phyloP scores from a whole-genome alignment of 805 yeast species.

The Candida boidinii region DNA sequence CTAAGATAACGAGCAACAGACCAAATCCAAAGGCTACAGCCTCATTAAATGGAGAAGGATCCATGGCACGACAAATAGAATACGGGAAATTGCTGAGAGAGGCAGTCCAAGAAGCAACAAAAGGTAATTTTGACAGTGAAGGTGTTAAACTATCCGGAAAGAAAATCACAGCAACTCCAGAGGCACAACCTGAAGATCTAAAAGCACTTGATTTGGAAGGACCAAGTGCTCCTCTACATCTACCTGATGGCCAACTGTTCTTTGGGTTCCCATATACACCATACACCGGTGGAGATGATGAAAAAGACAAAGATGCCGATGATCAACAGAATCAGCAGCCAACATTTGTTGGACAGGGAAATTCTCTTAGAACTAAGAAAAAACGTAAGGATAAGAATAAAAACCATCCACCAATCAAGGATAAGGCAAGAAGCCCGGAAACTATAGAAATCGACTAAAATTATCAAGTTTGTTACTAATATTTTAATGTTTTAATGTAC shows the following conservation, averaged over 20 bases:
- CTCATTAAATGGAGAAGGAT: conserved; percentile 34
- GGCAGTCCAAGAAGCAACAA: conserved; percentile 21
- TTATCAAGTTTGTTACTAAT: conserved; percentile 1
- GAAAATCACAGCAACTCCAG: conserved; percentile 17
- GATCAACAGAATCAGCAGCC: conserved; percentile 5
- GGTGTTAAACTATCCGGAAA: conserved; percentile 72
- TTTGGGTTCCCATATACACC: conserved; percentile 82
- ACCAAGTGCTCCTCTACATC: conserved; percentile 58
- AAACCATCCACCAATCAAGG: conserved; percentile 45
- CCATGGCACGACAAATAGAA: conserved; percentile 70
- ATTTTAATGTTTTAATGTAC: not conserved
- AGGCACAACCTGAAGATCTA: conserved; percentile 15
- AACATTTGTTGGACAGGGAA: conserved; percentile 61
- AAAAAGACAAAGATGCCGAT: conserved; percentile 17
- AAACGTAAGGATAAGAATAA: conserved; percentile 56
- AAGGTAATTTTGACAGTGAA: conserved; percentile 39
- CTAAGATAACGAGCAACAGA: conserved; percentile 32
- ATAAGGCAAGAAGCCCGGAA: conserved; percentile 66
- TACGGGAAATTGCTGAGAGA: conserved; percentile 51
- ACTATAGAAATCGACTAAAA: conserved; percentile 67
- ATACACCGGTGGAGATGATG: conserved; percentile 30
- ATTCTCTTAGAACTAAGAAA: conserved; percentile 45
- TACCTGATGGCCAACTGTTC: conserved; percentile 83
- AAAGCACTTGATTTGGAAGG: conserved; percentile 45
- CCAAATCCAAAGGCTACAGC: conserved; percentile 29